Evolutionary conservation across 2,329 filamentous ascomycete species (phyloP).

Genomic region (Arachnomyces sp.): DNA sequence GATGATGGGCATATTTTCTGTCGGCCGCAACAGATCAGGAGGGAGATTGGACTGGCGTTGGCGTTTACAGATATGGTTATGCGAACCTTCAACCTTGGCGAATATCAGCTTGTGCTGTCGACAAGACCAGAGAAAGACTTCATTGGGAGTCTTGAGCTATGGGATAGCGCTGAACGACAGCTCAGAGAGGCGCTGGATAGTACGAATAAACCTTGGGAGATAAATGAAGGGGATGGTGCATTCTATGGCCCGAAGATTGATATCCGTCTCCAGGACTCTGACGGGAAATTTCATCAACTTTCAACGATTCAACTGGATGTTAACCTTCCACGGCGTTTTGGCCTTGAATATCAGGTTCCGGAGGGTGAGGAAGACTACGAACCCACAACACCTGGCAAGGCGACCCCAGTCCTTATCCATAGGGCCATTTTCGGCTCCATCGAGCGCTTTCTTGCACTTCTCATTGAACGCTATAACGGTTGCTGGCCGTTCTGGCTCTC

Average conservation of each 20-base stretch:
- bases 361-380: slow-evolving; percentile 35
- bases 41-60: slow-evolving; percentile 65
- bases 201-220: slow-evolving; percentile 59
- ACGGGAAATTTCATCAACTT: slow-evolving; percentile 80
- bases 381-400: slow-evolving; percentile 44
- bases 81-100: slow-evolving; percentile 58
- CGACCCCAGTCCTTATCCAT: slow-evolving; percentile 72
- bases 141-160: slow-evolving; percentile 66
- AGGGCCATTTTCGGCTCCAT: slow-evolving; percentile 76
- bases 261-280: slow-evolving; percentile 68
- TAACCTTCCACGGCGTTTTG: slow-evolving; percentile 75
- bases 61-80: slow-evolving; percentile 69
- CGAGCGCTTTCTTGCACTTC: slow-evolving; percentile 72
- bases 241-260: slow-evolving; percentile 93
- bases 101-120: slow-evolving; percentile 68
- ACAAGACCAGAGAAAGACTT: slow-evolving; percentile 68
- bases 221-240: slow-evolving; percentile 75
- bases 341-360: slow-evolving; percentile 58
- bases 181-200: slow-evolving; percentile 54
- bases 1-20: slow-evolving; percentile 91
- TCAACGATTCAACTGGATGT: slow-evolving; percentile 87
- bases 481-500: slow-evolving; percentile 85
- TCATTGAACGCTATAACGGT: slow-evolving; percentile 75
- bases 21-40: slow-evolving; percentile 62
- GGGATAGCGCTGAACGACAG: slow-evolving; percentile 59